phyloP scores from a whole-genome alignment of 176 grass and related monocot genomes.

The Neostapfia colusana region DNA sequence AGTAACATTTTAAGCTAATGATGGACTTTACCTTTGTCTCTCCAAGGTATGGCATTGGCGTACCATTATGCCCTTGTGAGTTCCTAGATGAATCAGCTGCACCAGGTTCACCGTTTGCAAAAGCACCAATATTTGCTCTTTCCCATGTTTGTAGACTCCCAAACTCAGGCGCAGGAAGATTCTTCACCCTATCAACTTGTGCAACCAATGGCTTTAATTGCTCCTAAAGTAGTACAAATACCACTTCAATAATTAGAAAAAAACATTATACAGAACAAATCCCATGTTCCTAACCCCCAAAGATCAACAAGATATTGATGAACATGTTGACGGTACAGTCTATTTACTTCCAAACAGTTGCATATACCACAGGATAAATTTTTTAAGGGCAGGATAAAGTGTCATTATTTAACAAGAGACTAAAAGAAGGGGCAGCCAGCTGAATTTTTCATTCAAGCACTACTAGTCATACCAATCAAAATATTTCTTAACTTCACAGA shows the following conservation, averaged over 20 bases:
- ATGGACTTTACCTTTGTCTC: conserved; percentile 68
- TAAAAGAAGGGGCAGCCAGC: no score
- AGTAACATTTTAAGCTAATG: conserved; percentile 19
- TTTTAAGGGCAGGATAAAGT: not conserved
- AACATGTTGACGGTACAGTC: not conserved
- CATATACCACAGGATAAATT: not conserved
- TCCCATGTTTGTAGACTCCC: conserved; percentile 93
- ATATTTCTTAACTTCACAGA: conserved; percentile 5
- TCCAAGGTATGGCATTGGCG: conserved; percentile 86
- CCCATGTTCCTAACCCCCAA: not conserved
- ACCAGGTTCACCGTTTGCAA: conserved; percentile 53
- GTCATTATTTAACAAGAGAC: not conserved
- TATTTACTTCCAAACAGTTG: conserved; percentile 15
- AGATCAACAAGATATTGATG: conserved; percentile 20
- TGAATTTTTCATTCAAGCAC: conserved; percentile 31
- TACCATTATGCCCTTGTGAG: conserved; percentile 80
- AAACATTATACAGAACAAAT: conserved; percentile 24
- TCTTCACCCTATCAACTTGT: conserved; percentile 79
- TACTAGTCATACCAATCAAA: not conserved
- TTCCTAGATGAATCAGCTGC: conserved; percentile 67
- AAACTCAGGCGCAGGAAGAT: conserved; percentile 91
- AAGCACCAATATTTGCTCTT: conserved; percentile 64
- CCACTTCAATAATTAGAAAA: not conserved
- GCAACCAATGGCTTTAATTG: conserved; percentile 79
- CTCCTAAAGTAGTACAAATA: conserved; percentile 54